Base-by-base conservation (phyloP, 2,329 filamentous ascomycete species). In the Nakataea oryzae region DNA sequence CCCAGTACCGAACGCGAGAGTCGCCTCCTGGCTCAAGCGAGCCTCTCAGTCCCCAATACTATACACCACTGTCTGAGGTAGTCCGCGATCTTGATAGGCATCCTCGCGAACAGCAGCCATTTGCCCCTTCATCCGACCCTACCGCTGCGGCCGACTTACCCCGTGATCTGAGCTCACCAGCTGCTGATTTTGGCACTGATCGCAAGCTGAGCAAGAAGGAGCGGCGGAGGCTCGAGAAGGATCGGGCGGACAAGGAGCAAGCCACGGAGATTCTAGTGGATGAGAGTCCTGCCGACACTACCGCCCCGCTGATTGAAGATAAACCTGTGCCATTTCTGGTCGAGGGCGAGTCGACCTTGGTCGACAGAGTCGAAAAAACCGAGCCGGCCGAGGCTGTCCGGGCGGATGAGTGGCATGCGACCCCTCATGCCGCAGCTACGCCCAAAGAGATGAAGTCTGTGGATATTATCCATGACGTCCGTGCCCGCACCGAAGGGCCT, bases 1-100 rank as follows among this genome's bases (percentile, higher is more conserved):
- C 84, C 0, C 76, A 73, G 1, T 91, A 86, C 68, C 83, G 83
- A 65, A 80, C 79, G 60, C 84, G 87, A 30, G 81, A 84, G 61
- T 88, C 86, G 1, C 85, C 86, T 9, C 85, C 86, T 4, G 81
- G 82, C 5, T 82, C 84, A 4, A 81, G 84, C 65, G 81, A 82
- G 60, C 54, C 60, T 7, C 27, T 57, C 13, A 27, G 28, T 24
- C 67, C 72, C 6, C 65, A 75, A 63, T 85, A 86, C 66, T 74
- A 75, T 61, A 74, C 74, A 21, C 79, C 84, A 7, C 81, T 76
- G 62, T 75, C 76, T 1, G 80, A 83, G 66, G 79, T 77, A 4
- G 75, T 78, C 11, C 71, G 75, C 3, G 78, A 81, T 62, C 67
- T 79, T 24, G 73, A 73, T 17, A 32, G 27, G 8, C 12, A n/a